Percentiles rank a stretch among this genome's conserved stretches.
phyloP scores from a whole-genome alignment of 2,329 filamentous ascomycete genomes.

The Rhinocladiella similis region DNA sequence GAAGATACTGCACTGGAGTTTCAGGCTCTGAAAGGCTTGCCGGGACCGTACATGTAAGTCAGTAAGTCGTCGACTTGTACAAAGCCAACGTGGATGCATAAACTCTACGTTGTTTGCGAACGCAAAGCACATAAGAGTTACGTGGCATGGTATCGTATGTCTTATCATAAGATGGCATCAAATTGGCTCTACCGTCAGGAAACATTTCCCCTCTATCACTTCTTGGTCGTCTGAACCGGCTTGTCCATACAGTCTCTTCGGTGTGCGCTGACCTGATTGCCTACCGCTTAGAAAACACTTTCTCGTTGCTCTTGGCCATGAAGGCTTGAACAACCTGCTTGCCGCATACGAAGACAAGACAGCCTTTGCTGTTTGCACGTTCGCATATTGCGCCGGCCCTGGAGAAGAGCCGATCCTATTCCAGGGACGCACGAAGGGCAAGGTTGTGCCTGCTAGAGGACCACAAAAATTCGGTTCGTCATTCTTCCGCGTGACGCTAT shows the following conservation, averaged over 20 bases:
- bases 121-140: too few relatives aligned
- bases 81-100: too few relatives aligned
- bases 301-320: conserved; percentile 75
- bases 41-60: conserved; percentile 90
- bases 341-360: conserved; percentile 87
- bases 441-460: conserved; percentile 81
- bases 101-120: too few relatives aligned
- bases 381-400: conserved; percentile 85
- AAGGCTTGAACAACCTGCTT: conserved; percentile 86
- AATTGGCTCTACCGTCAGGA: too few relatives aligned
- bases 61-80: conserved; percentile 52
- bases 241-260: neutral
- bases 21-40: conserved; percentile 83
- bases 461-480: conserved; percentile 75
- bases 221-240: neutral
- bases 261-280: neutral
- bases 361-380: conserved; percentile 92
- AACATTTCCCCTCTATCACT: too few relatives aligned
- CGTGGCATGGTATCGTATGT: too few relatives aligned
- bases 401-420: conserved; percentile 83
- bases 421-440: conserved; percentile 84
- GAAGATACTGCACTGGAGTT: conserved; percentile 97
- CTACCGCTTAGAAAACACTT: conserved; percentile 78
- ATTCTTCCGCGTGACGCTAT: neutral
- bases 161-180: too few relatives aligned